Evolutionary conservation across 805 yeast genomes (phyloP), one percentile per base, ranked within the genome.

Genomic region (Candida golubevii): DNA sequence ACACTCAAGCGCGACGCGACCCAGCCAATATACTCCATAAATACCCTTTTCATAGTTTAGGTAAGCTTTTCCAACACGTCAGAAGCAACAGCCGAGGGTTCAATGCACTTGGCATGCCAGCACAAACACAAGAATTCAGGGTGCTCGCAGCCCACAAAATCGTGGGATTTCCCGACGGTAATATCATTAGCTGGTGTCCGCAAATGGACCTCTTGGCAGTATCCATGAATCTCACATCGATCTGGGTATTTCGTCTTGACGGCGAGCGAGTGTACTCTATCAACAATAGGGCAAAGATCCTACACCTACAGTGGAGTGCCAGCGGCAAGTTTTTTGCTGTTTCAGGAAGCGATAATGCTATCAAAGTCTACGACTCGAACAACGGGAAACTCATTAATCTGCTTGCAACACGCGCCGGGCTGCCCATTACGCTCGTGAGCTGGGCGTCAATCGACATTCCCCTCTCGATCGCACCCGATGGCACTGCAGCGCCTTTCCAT

Each of bases 191-290:
- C 34, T 72, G 75, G 71, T 78, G 81, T 54, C 83, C 83, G 1
- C 63, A 72, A 8, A 72, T 79, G 70, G 77, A 77, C 49, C 66
- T 79, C 29, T 49, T 83, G 30, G 75, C 80, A 7, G 57, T 80
- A 2, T 66, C 79, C 8, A 77, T 60, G 85, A 82, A 45, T 55
- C 64, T 54, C 46, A 67, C 44, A 59, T 80, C 76, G 4, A 54
- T 71, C 6, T 69, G 78, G 66, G 71, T 81, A 8, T 78, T 74
- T 50, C 71, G 87, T 38, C 59, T 72, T 35, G 75, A 73, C 46
- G 83, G 82, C 1, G 76, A 74, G 47, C 53, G 76, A 15, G 76
- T 79, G 6, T 79, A 79, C 69, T 69, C 78, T 12, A 61, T 74
- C 26, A 66, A 68, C 37, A 61, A 69, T 40, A 60, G 60, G 41